Evolutionary conservation across 192 early-diverging fungal species (phyloP), one percentile per base, ranked within the genome.

Genomic region (Umbelopsis sp.): DNA sequence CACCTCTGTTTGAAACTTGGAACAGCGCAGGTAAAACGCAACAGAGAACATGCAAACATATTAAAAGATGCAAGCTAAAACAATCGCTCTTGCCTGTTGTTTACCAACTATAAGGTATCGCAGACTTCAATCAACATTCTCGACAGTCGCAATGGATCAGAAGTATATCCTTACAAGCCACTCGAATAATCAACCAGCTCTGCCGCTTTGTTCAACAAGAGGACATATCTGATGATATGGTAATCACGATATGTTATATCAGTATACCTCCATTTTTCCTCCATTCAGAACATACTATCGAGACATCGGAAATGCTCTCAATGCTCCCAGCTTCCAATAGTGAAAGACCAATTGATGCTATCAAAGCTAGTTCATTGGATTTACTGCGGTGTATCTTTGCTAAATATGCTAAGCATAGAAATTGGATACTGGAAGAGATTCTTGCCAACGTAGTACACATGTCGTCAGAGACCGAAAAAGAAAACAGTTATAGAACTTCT

Each of bases 361-460:
- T 80, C 49, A 80, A 80, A 64, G 46, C 64, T 6, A 50, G 23
- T 22, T 33, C 73, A 8, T 35, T 80, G 35, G 71, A 80, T 51
- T 48, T 73, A 37, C 46, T 80, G 30, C 53, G 49, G 10, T 47
- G 23, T 3, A 15, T 89, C 8, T 94, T 90, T 73, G 72, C 82
- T 10, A 83, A 80, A 49, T 73, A 89, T 48, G 67, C 81, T 0
- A 73, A 66, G 10, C 94, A 96, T 65, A 83, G 93, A 25, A 75
- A 73, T 21, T 93, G 93, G 86, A 93, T 97, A 27, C 72, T 97
- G 23, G 95, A 94, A 65, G 95, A 97, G 67, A 90, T 94, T n/a
- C 80, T 93, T 16, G 87, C 86, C 0, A 87, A 88, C 25, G 69
- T 95, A 12, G 86, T 90, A 53, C 89, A 89, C 64, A 73, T 94